Percentiles rank a stretch among this genome's conserved stretches.
Evolutionary conservation across 768 basidiomycete species (phyloP).

Genomic region (Leccinum ochraceum): DNA sequence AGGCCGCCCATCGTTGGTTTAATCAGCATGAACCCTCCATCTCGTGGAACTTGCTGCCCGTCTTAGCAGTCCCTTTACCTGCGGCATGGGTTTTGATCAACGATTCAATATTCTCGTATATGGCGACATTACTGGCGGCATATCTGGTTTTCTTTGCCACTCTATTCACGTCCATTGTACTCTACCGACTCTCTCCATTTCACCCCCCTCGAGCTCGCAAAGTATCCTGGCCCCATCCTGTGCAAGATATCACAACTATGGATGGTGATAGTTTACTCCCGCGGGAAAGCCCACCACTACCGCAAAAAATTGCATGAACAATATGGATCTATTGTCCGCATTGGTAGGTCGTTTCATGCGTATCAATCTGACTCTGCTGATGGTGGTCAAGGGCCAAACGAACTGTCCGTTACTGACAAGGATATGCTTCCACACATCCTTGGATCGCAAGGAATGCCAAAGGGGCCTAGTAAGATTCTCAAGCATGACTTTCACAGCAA

Average conservation of each 20-base stretch:
- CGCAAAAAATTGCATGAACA: conserved; percentile 26
- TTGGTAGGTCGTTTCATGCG: conserved; percentile 23
- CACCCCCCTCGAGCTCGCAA: conserved; percentile 35
- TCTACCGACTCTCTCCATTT: conserved; percentile 40
- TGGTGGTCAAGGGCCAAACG: conserved; percentile 37
- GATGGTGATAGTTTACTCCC: conserved; percentile 18
- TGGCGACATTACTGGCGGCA: conserved; percentile 7
- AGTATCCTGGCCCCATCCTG: conserved; percentile 37
- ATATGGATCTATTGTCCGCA: conserved; percentile 37
- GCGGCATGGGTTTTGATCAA: conserved; percentile 13
- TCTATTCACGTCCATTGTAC: conserved; percentile 29
- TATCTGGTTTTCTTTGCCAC: conserved; percentile 23
- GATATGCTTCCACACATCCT: conserved; percentile 24
- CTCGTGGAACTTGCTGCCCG: conserved; percentile 17
- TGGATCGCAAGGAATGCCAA: conserved; percentile 32
- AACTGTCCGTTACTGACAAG: conserved; percentile 34
- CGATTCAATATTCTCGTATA: conserved; percentile 6
- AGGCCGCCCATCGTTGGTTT: conserved; percentile 19
- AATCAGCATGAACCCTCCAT: conserved; percentile 20
- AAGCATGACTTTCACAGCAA: neutral
- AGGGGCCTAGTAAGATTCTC: conserved; percentile 29
- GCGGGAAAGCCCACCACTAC: conserved; percentile 22
- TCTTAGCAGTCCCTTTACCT: conserved; percentile 16
- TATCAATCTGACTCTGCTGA: conserved; percentile 9
- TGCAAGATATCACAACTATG: conserved; percentile 35